Evolutionary conservation across 352 stramenopile species (phyloP).

Genomic region (Globisporangium cylindrosporum): DNA sequence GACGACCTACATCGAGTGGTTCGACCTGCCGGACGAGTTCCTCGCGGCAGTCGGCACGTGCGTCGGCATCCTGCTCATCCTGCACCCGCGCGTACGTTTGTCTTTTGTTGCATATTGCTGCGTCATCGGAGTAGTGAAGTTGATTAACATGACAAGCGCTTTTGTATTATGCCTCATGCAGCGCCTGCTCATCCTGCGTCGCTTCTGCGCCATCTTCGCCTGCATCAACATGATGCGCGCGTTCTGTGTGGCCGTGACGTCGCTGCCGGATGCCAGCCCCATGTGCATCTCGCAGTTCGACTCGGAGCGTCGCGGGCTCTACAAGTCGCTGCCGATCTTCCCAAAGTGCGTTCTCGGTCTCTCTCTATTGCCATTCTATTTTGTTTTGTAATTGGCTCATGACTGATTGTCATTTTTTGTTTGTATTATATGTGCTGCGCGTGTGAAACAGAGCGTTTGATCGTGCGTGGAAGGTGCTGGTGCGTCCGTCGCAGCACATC

Average conservation of each 20-base stretch:
- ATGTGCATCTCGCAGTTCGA: constrained; percentile 88
- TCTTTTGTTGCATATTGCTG: not conserved
- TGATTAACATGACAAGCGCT: not conserved
- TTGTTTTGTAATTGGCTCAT: not conserved
- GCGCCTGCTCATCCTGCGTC: constrained; percentile 79
- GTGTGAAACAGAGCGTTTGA: constrained; percentile 54
- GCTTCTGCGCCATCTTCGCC: constrained; percentile 84
- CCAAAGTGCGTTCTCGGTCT: constrained; percentile 51
- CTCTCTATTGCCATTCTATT: not conserved
- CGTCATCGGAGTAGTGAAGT: not conserved
- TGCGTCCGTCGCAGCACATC: constrained; percentile 82
- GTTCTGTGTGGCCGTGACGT: constrained; percentile 82
- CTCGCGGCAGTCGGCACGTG: constrained; percentile 68
- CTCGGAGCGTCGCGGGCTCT: constrained; percentile 39
- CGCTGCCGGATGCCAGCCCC: constrained; percentile 77
- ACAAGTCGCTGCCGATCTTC: constrained; percentile 85
- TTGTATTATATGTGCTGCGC: not conserved
- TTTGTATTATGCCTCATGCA: constrained; percentile 23
- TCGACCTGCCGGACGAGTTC: constrained; percentile 84
- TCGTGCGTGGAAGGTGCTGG: constrained; percentile 82
- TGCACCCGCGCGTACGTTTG: constrained; percentile 72
- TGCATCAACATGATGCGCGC: constrained; percentile 87
- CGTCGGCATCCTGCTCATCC: constrained; percentile 60
- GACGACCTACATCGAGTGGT: constrained; percentile 78
- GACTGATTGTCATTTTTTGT: not conserved